phyloP scores from a whole-genome alignment of 306 rosid genomes.

The Mimosa pudica region DNA sequence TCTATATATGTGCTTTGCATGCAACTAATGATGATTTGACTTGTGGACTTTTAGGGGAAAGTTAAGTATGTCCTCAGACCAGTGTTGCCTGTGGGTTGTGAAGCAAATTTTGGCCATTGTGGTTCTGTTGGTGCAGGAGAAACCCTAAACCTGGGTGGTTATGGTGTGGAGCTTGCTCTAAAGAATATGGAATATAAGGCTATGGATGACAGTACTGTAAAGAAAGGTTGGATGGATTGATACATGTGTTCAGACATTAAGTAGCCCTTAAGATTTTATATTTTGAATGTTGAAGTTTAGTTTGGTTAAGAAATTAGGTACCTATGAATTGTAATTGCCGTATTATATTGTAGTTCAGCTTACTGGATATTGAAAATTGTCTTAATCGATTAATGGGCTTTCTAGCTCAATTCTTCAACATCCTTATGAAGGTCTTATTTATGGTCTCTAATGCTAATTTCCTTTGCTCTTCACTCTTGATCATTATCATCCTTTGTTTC shows the following conservation, averaged over 20 bases:
- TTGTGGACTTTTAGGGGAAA: constrained; percentile 63
- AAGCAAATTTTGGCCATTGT: constrained; percentile 61
- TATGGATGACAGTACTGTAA: constrained; percentile 81
- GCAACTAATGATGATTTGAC: constrained; percentile 34
- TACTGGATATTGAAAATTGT: neutral
- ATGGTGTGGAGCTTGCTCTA: constrained; percentile 94
- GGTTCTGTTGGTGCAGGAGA: constrained; percentile 81
- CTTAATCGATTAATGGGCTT: neutral
- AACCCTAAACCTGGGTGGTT: constrained; percentile 92
- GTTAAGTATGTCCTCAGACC: constrained; percentile 81
- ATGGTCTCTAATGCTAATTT: too few relatives aligned
- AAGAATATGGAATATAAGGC: constrained; percentile 99
- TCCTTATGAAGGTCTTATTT: too few relatives aligned
- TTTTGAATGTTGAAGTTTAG: constrained; percentile 30
- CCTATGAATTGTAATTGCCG: constrained; percentile 21
- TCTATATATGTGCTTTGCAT: constrained; percentile 9
- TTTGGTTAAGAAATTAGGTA: constrained; percentile 32
- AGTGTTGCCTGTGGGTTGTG: constrained; percentile 81
- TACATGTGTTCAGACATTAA: constrained; percentile 19
- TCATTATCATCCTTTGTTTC: too few relatives aligned
- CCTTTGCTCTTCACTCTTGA: too few relatives aligned
- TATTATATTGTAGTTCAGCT: neutral
- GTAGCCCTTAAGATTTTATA: constrained; percentile 13
- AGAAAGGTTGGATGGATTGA: constrained; percentile 71
- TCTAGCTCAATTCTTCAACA: too few relatives aligned